Percentiles rank a stretch among this genome's conserved stretches.
Conservation (phyloP, 2,329 filamentous ascomycete species). For the Cercospora zeae-maydis region DNA sequence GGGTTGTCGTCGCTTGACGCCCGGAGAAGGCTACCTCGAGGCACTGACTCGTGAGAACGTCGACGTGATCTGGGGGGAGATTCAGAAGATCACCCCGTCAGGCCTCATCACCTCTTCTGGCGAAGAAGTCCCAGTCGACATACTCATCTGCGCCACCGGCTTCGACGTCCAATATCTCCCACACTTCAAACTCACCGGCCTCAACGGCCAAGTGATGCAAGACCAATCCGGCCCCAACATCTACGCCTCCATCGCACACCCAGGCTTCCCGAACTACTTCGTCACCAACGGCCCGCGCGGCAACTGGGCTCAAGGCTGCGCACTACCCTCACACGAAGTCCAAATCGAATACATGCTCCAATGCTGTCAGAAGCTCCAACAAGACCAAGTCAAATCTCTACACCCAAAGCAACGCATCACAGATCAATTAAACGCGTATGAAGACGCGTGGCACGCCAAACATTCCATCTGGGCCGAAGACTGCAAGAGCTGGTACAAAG, state of each 20-base stretch:
- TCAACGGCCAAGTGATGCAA: conserved; percentile 33
- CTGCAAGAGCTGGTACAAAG: conserved; percentile 30
- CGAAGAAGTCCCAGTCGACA: conserved; percentile 27
- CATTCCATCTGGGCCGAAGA: conserved; percentile 24
- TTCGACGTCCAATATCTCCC: conserved; percentile 31
- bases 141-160: conserved; percentile 24
- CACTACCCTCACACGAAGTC: conserved; percentile 19
- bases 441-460: conserved; percentile 27
- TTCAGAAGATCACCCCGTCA: conserved; percentile 23
- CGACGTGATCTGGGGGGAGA: conserved; percentile 26
- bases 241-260: conserved; percentile 31
- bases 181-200: conserved; percentile 37
- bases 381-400: conserved; percentile 30
- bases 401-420: conserved; percentile 25
- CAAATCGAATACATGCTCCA: conserved; percentile 26
- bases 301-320: conserved; percentile 24
- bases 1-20: conserved; percentile 61
- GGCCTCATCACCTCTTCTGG: conserved; percentile 27
- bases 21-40: conserved; percentile 41
- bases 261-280: conserved; percentile 36
- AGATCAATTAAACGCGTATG: conserved; percentile 27
- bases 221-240: conserved; percentile 26
- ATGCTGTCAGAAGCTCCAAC: conserved; percentile 28
- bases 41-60: conserved; percentile 31
- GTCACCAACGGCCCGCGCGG: conserved; percentile 28